Evolutionary conservation across 345 rosid species (phyloP), one percentile per base, ranked within the genome.

Genomic region (Syzygium oleosum): DNA sequence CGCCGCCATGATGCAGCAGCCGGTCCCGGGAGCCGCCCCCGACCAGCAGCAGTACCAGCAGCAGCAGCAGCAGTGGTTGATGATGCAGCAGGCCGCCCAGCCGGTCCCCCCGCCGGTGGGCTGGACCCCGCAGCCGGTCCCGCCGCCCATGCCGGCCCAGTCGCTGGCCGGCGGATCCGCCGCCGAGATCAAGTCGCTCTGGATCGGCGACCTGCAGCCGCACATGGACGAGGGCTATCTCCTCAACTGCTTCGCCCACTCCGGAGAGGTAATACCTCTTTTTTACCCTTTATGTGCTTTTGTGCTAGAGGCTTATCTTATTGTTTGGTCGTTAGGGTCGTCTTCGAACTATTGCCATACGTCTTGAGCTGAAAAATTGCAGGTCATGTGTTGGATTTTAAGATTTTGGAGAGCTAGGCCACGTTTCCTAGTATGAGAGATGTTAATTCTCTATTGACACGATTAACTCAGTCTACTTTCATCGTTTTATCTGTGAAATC

Each of bases 181-280:
- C 77, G 85, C 23, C 14, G 89, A 87, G 86, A 86, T 87, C 84
- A 87, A 87, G 89, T 95, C 98, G 22, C 89, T 98, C 87, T 98
- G 99, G 99, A 96, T 98, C 89, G 99, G 99, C 21, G 99, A 96
- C 90, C 87, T 96, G 88, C 98, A 94, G 93, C 96, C 91, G 12
- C 95, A 98, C 96, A 98, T 98, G 99, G 99, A 98, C 59, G 99
- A 98, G 90, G 92, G 34, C 91, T 98, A 98, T 87, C 94, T 98
- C 86, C 73, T 89, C 87, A 90, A 38, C 90, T 88, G 92, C 89
- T 98, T 96, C 80, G 85, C 93, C 56, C 80, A 84, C 52, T 92
- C 95, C 15, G 95, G 96, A 79, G 98, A 95, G 97, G 99, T 95
- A 93, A 87, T 38, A 3, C 22, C 8, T 8, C 10, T 55, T 55